Percentiles rank a stretch among this genome's conserved stretches.
Conservation (phyloP, 176 grass and related monocot species). For the Phragmites australis region DNA sequence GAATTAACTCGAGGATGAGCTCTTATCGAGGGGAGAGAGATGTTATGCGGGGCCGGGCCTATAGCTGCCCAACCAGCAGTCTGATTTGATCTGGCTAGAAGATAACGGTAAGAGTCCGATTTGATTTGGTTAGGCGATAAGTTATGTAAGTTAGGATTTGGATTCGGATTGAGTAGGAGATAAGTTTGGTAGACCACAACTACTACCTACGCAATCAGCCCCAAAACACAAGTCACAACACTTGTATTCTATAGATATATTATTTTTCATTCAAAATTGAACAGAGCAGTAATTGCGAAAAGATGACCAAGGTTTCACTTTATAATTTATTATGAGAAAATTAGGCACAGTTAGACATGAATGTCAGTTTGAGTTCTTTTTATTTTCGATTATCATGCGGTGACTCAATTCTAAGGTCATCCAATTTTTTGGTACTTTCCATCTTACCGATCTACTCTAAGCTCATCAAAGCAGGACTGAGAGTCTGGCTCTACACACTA, state of each 20-base stretch:
- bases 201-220: too few species aligned
- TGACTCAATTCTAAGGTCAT: conserved; percentile 68
- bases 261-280: not conserved
- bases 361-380: conserved; percentile 13
- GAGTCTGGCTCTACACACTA: conserved; percentile 88
- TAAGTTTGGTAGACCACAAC: too few species aligned
- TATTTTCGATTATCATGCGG: conserved; percentile 50
- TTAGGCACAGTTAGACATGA: not conserved
- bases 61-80: too few species aligned
- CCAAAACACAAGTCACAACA: not conserved
- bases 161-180: too few species aligned
- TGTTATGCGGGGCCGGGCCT: too few species aligned
- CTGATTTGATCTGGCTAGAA: too few species aligned
- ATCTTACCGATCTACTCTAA: conserved; percentile 80
- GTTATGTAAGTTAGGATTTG: too few species aligned
- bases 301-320: not conserved
- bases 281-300: not conserved
- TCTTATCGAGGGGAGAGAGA: too few species aligned
- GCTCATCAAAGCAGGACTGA: conserved; percentile 75
- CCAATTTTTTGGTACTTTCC: conserved; percentile 75
- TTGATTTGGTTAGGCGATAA: too few species aligned
- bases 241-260: not conserved
- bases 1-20: too few species aligned
- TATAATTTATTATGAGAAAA: not conserved
- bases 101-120: too few species aligned